A percentile compares a stretch with the other conserved stretches of the same genome.
These are phyloP conservation scores for Trichoderma atrobrunneum DNA, from an alignment of 2,329 filamentous ascomycete species.

Conservation along the genomic window DNA sequence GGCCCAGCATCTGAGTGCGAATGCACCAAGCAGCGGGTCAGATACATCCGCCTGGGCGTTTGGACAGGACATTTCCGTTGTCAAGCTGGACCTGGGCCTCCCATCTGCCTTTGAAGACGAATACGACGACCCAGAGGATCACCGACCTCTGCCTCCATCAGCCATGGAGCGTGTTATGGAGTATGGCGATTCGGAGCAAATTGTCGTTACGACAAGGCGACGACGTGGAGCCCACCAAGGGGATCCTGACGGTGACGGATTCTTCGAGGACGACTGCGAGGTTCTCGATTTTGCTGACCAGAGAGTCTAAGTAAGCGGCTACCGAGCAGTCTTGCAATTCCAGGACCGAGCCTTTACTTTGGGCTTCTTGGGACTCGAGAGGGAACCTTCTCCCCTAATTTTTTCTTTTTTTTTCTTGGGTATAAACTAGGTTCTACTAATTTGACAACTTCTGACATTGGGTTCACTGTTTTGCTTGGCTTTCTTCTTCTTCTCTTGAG, in stretches of 20 bases:
- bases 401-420: slow-evolving; percentile 3
- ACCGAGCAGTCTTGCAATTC: background rate
- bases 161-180: slow-evolving; percentile 63
- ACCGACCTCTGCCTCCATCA: slow-evolving; percentile 58
- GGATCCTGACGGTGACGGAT: slow-evolving; percentile 64
- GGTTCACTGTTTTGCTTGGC: slow-evolving; percentile 18
- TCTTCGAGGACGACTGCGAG: slow-evolving; percentile 92
- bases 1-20: background rate
- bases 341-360: background rate
- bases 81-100: slow-evolving; percentile 53
- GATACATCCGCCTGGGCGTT: slow-evolving; percentile 53
- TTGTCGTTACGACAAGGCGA: slow-evolving; percentile 77
- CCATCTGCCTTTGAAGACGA: slow-evolving; percentile 50
- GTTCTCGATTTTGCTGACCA: slow-evolving; percentile 83
- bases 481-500: background rate
- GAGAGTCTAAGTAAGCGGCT: slow-evolving; percentile 53
- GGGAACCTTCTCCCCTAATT: background rate
- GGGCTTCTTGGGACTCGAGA: slow-evolving; percentile 6
- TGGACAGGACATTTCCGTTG: slow-evolving; percentile 51
- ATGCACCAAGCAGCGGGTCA: slow-evolving; percentile 8
- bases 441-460: slow-evolving; percentile 20
- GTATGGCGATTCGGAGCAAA: slow-evolving; percentile 66
- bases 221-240: slow-evolving; percentile 53
- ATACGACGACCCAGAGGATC: slow-evolving; percentile 50
- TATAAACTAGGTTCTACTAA: slow-evolving; percentile 24